Evolutionary conservation across 106 monocot species (phyloP).

Genomic region (Allium sativum): DNA sequence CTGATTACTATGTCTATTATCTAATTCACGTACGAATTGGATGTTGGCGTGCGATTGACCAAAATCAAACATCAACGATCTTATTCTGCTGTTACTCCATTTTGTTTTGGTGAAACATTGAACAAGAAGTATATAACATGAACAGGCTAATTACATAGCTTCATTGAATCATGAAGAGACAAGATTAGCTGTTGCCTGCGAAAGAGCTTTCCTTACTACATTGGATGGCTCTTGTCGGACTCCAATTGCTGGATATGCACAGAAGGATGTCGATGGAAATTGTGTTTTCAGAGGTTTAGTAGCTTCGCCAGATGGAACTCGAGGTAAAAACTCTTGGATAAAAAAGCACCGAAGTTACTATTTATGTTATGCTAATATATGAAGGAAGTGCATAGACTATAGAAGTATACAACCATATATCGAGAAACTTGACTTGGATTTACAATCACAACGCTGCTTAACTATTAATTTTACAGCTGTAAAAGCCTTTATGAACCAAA

Average conservation of each 20-base stretch:
- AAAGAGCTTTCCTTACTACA: constrained; percentile 78
- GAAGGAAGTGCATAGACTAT: too few species aligned
- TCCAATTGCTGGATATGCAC: constrained; percentile 90
- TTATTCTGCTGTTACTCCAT: background rate
- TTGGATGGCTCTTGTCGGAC: constrained; percentile 92
- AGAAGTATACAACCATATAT: too few species aligned
- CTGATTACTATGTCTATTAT: too few species aligned
- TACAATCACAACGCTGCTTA: too few species aligned
- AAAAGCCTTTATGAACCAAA: too few species aligned
- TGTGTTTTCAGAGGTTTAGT: constrained; percentile 81
- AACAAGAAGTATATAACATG: background rate
- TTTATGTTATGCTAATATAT: too few species aligned
- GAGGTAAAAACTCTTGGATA: constrained; percentile 32
- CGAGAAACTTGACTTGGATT: too few species aligned
- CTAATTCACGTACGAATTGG: too few species aligned
- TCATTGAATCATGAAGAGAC: constrained; percentile 74
- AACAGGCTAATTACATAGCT: constrained; percentile 61
- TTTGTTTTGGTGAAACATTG: background rate
- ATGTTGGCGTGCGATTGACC: too few species aligned
- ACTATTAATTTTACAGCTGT: too few species aligned
- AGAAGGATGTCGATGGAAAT: constrained; percentile 51
- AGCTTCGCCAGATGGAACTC: constrained; percentile 88
- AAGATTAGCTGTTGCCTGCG: constrained; percentile 61
- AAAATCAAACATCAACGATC: too few species aligned
- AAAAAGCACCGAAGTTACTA: too few species aligned